A percentile compares a stretch with the other conserved stretches of the same genome.
These are phyloP conservation scores for Puya raimondii DNA, from an alignment of 176 grass and related monocot species.

Conservation along the genomic window DNA sequence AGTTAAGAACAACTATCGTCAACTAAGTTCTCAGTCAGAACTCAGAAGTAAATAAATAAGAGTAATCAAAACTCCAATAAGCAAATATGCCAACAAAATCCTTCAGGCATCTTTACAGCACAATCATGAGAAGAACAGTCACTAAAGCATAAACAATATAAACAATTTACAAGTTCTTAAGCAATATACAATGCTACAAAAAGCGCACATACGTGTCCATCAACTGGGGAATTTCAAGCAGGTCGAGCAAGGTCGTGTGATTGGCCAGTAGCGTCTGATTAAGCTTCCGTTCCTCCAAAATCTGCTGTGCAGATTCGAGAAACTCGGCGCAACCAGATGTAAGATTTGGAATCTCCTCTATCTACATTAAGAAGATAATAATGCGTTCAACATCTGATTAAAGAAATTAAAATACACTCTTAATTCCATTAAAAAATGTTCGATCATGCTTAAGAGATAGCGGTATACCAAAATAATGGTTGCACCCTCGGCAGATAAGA, in stretches of 20 bases:
- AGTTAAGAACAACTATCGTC: neutral
- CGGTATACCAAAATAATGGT: too few relatives aligned
- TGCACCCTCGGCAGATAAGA: too few relatives aligned
- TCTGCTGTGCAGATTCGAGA: conserved; percentile 89
- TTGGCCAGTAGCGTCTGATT: conserved; percentile 94
- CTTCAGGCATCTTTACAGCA: neutral
- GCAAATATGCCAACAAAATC: neutral
- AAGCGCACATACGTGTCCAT: conserved; percentile 83
- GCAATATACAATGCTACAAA: conserved; percentile 10
- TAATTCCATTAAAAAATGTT: neutral
- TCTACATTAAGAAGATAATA: conserved; percentile 39
- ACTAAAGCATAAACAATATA: neutral
- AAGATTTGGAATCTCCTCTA: conserved; percentile 94
- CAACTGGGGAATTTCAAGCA: conserved; percentile 92
- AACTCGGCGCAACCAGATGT: conserved; percentile 97
- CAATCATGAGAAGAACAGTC: neutral
- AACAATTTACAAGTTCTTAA: neutral
- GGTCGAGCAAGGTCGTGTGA: conserved; percentile 88
- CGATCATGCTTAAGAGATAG: neutral
- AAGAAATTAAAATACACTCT: neutral
- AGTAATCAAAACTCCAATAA: neutral
- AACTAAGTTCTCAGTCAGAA: neutral
- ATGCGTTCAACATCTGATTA: conserved; percentile 23
- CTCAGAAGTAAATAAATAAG: neutral
- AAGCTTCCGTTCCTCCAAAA: conserved; percentile 95